phyloP scores from a whole-genome alignment of 176 grass and related monocot genomes.

The Tuctoria greenei region DNA sequence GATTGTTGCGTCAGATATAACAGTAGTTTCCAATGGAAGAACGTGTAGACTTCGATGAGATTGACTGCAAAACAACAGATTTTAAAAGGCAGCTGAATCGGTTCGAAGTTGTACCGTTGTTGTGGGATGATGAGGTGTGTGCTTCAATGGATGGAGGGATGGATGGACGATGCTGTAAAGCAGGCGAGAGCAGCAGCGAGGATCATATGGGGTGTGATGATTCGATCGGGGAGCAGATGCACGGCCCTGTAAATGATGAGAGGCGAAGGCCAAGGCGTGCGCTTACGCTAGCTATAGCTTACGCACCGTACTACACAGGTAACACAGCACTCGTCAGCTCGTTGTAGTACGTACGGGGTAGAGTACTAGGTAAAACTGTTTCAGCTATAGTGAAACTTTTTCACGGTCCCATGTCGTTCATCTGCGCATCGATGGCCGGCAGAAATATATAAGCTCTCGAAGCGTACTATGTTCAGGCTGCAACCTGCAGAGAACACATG shows the following conservation, averaged over 20 bases:
- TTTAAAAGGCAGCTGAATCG: neutral
- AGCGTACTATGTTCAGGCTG: too few species aligned
- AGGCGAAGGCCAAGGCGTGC: slow-evolving; percentile 19
- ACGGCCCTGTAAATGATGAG: slow-evolving; percentile 37
- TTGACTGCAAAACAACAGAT: too few species aligned
- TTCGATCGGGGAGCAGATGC: slow-evolving; percentile 24
- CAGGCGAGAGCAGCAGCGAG: slow-evolving; percentile 18
- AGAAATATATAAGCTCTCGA: too few species aligned
- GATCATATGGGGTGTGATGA: slow-evolving; percentile 17
- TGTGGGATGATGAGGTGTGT: neutral
- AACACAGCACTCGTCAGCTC: neutral
- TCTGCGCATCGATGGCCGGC: too few species aligned
- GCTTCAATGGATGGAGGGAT: neutral
- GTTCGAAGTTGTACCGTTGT: too few species aligned
- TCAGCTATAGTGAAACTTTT: neutral
- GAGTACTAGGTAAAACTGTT: neutral
- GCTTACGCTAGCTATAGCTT: neutral
- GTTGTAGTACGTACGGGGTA: too few species aligned
- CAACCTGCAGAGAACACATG: too few species aligned
- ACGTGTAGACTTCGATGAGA: neutral
- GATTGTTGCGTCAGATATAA: neutral
- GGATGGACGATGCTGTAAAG: slow-evolving; percentile 16
- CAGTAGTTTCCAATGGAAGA: neutral
- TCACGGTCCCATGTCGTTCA: neutral
- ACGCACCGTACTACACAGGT: neutral